phyloP scores from a whole-genome alignment of 2,329 filamentous ascomycete species.

The Didymella segeticola region DNA sequence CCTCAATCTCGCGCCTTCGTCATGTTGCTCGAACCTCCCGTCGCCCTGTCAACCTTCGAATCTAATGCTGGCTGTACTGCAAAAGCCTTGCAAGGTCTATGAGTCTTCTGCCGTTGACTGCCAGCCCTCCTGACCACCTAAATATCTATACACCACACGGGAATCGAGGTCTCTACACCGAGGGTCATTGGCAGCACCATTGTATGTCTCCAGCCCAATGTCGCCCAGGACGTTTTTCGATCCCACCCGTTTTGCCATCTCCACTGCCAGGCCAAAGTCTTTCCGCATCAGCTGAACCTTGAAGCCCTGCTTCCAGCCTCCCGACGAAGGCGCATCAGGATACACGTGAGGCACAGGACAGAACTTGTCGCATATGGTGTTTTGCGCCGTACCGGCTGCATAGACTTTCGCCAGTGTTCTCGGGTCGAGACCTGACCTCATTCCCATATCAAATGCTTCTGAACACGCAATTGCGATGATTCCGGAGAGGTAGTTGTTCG shows the following conservation, averaged over 20 bases:
- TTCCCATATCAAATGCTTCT: conserved; percentile 68
- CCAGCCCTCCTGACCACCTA: conserved; percentile 63
- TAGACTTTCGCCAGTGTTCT: conserved; percentile 60
- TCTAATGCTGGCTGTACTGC: not conserved
- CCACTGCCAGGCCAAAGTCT: conserved; percentile 63
- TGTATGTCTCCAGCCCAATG: conserved; percentile 59
- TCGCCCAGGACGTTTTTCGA: conserved; percentile 59
- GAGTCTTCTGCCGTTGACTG: conserved; percentile 22
- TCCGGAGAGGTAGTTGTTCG: conserved; percentile 67
- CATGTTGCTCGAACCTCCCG: not conserved
- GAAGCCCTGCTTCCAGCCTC: conserved; percentile 63
- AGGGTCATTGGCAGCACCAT: conserved; percentile 58
- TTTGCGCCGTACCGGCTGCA: conserved; percentile 60
- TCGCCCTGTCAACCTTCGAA: not conserved
- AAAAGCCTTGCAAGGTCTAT: conserved; percentile 5
- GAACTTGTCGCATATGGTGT: conserved; percentile 59
- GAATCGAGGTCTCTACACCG: conserved; percentile 63
- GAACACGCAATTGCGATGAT: conserved; percentile 65
- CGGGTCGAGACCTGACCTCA: conserved; percentile 63
- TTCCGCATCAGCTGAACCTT: conserved; percentile 67
- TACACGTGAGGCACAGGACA: conserved; percentile 60
- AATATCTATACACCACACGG: conserved; percentile 63
- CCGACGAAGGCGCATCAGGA: conserved; percentile 56
- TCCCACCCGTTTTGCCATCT: conserved; percentile 61
- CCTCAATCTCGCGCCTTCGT: conserved; percentile 12